Evolutionary conservation across 495 filamentous ascomycete genomes (phyloP), one percentile per base, ranked within the genome.

Genomic region (Clavariopsis aquatica): DNA sequence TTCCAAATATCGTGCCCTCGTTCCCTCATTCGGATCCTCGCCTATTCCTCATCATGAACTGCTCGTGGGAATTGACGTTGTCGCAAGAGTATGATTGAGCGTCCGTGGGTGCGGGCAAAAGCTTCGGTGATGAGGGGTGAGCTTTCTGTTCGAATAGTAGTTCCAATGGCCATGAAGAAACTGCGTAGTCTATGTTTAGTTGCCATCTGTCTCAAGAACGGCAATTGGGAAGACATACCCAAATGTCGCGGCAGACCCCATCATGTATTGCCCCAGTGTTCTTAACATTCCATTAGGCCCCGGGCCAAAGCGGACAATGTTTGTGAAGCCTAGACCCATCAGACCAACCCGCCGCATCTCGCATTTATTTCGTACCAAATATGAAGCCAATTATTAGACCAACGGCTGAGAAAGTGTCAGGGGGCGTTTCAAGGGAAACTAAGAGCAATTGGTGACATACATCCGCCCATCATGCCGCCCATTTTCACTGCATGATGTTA

Each of bases 101-200:
- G 76, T 66, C 84, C 76, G 71, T 84, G 80, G 17, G 85, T 82
- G 70, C 78, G 79, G 34, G 81, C 75, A 71, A 86, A 90, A 7
- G 84, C 83, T 73, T 89, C 85, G 34, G 80, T 79, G 7, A 82
- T 75, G 38, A 85, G 80, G 6, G 85, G 83, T 0, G 87, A 87
- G 53, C 84, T 84, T 69, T 96, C 93, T 19, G 92, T 89, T 73
- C 94, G 88, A 70, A 98, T 97, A 20, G 93, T 92, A 68, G 90
- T 96, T 64, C 94, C 94, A 71, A 98, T 96, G 38, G 89, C 93
- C 94, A 98, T 98, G 83, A 98, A 98, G 77, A 97, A 96, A 22
- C 94, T 98, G 27, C n/a, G 20, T 27, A 20, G 29, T 31, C 8
- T 8, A 45, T 49, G 27, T 49, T 73, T 22, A 74, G 65, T 59